Base-by-base conservation (phyloP, 2,329 filamentous ascomycete species). In the Aspergillus vadensis region DNA sequence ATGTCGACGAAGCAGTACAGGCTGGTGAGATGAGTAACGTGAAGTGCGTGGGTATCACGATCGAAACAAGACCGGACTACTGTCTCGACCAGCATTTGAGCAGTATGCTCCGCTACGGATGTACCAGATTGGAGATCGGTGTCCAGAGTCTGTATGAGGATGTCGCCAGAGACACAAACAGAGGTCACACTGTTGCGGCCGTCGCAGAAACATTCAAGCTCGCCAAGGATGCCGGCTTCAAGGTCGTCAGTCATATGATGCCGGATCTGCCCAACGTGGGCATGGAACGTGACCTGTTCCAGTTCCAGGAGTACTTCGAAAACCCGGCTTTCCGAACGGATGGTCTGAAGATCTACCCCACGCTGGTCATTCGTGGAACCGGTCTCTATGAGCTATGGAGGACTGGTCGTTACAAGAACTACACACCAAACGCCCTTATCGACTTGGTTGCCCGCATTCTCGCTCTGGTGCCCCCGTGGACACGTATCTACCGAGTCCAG, bases 201-300 rank as follows among this genome's bases (percentile, higher is more conserved):
- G 95, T 99, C 0, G 94, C 92, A 30, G 93, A 99, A 78, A 99
- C 95, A 0, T 99, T 99, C 75, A 96, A 91, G 67, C 83, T 97
- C n/a, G 88, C 95, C 65, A 99, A 99, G 78, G 96, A 99, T 76
- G 92, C 96, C 5, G 95, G 95, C 0, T 99, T 97, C 85, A 99
- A 99, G 77, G 95, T 99, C 0, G 95, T 99, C 64, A 96, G 91
- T 67, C 95, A 99, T 79, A 99, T 99, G 95, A 99, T 99, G 95
- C 95, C 95, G 1, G 95, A 99, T 74, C 80, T 99, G 51, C 95
- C 95, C 3, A 99, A 99, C 70, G 95, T 99, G 2, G 95, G 95
- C 59, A 97, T 98, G 91, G 96, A 99, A 79, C 89, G 95, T 70
- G 95, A 99, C 74, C 83, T 99, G 47, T 93, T 96, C 72, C 95